Conservation (phyloP, 73 alveolate species). For the Diophrys sp. region DNA sequence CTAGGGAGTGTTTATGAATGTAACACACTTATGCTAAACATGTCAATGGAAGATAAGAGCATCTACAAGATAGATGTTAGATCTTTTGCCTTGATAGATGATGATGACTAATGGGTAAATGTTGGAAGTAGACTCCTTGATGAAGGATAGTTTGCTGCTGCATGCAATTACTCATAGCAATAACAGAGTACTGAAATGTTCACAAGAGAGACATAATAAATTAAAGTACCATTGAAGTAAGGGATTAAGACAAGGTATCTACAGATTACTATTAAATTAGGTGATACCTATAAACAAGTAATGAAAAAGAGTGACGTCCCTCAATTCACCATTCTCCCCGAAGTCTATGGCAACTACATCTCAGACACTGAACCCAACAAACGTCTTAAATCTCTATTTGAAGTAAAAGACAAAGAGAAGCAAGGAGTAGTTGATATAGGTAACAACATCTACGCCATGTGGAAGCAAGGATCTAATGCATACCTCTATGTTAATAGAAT, state of each 20-base stretch:
- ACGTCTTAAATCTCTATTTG: not conserved
- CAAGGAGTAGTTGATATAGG: not conserved
- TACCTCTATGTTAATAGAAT: not conserved
- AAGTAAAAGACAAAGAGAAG: not conserved
- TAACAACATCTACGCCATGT: not conserved
- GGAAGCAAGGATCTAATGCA: not conserved
- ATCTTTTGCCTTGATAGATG: not conserved
- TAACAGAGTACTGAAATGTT: no score
- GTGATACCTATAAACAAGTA: conserved; percentile 30
- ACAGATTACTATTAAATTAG: conserved; percentile 7
- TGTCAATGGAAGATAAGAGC: conserved; percentile 23
- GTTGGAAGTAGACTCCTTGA: no score
- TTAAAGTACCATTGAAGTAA: no score
- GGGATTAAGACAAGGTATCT: not conserved
- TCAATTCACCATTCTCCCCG: conserved; percentile 13
- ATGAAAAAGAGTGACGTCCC: conserved; percentile 10
- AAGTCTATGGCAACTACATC: conserved; percentile 13
- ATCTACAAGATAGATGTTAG: conserved; percentile 16
- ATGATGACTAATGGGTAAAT: no score
- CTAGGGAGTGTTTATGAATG: not conserved
- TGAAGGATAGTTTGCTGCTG: no score
- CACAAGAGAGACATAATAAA: no score
- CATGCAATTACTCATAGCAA: no score
- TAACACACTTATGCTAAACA: not conserved
- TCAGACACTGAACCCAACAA: not conserved